Evolutionary conservation across 2,329 filamentous ascomycete species (phyloP), one percentile per base, ranked within the genome.

Genomic region (Aspergillus pseudotamarii): DNA sequence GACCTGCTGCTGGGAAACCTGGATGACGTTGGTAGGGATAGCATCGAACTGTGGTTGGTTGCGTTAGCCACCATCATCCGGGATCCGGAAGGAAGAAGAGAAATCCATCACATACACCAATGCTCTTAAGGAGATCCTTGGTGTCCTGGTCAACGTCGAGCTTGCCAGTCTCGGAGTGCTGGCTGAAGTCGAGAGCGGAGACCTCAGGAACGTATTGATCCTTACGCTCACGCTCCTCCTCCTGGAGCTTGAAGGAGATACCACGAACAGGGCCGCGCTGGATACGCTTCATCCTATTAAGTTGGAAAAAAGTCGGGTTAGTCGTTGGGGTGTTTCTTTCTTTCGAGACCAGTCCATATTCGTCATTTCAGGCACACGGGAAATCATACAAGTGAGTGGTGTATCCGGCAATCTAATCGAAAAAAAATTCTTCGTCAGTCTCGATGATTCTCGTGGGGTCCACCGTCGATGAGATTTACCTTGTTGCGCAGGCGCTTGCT

Each of bases 211-310:
- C 95, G 87, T 97, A 99, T 88, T 99, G 95, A 88, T 99, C 95
- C 92, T 99, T 99, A 83, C 95, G 91, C 87, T 99, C 95, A 89
- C 95, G 93, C 91, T 99, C 95, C 88, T 99, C 95, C 88, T 99
- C 95, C 87, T 99, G 95, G 67, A 99, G 92, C 90, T 99, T 99
- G 94, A 99, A 99, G 84, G 96, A 99, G 86, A 99, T 99, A 88
- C 95, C 95, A 78, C 95, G 96, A 84, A 99, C 95, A 72, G 95
- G 95, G 72, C 95, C 95, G 83, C 95, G 93, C 88, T 98, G 95
- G 78, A 99, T 99, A 85, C 95, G 95, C 91, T 98, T 98, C 96
- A 99, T 99, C 84, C 62, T 64, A 57, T 48, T 28, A 46, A 48
- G 45, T 26, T 41, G 23, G 36, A 50, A 50, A 46, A 34, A 43